phyloP scores from a whole-genome alignment of 2,329 filamentous ascomycete species.

The Diaporthe eres region DNA sequence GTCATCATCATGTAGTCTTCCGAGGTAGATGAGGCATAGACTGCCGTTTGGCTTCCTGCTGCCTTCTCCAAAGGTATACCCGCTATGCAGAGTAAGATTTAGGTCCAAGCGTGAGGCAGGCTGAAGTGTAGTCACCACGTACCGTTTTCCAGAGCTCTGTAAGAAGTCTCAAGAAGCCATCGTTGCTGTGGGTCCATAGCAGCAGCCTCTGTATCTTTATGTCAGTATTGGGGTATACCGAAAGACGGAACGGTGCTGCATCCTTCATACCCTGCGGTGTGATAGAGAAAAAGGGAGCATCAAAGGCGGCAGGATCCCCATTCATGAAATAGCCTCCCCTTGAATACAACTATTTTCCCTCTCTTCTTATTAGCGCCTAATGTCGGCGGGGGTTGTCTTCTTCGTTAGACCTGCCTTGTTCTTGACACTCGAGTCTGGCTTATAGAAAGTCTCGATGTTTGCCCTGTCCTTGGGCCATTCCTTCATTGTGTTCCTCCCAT shows the following conservation, averaged over 20 bases:
- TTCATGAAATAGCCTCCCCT: conserved; percentile 50
- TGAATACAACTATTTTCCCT: not conserved
- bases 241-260: not conserved
- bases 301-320: conserved; percentile 52
- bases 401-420: not conserved
- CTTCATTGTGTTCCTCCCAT: conserved; percentile 50
- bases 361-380: not conserved
- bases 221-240: not conserved
- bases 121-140: not conserved
- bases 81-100: conserved; percentile 32
- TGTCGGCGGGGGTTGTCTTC: not conserved
- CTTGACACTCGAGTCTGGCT: not conserved
- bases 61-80: conserved; percentile 49
- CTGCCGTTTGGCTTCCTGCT: conserved; percentile 47
- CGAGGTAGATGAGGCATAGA: conserved; percentile 52
- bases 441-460: not conserved
- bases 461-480: conserved; percentile 51
- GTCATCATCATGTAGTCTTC: conserved; percentile 47
- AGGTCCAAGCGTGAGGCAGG: not conserved
- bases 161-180: conserved; percentile 23
- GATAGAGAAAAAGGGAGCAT: conserved; percentile 57
- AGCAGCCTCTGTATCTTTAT: not conserved
- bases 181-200: conserved; percentile 39
- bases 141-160: conserved; percentile 39
- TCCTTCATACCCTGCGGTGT: conserved; percentile 29